Evolutionary conservation across 2,329 filamentous ascomycete species (phyloP).

Genomic region (Cryphonectria japonica): DNA sequence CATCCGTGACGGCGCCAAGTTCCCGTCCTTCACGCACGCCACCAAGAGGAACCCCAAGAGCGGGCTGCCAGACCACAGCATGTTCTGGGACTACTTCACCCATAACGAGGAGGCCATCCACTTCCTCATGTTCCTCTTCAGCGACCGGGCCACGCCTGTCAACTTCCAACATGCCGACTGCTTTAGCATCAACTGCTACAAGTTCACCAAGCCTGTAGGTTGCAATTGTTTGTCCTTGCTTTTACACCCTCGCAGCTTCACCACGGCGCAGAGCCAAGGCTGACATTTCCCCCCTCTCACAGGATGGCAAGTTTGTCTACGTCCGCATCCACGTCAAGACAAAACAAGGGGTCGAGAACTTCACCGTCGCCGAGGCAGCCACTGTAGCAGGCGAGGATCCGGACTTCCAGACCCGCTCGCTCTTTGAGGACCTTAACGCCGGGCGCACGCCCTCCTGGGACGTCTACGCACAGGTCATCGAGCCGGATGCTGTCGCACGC

Average conservation of each 20-base stretch:
- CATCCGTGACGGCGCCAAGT: constrained; percentile 52
- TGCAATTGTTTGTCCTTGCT: neutral
- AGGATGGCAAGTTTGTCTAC: constrained; percentile 29
- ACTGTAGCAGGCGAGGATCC: constrained; percentile 38
- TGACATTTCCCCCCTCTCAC: neutral
- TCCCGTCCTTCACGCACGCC: constrained; percentile 42
- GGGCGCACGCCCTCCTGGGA: constrained; percentile 55
- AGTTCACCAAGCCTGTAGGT: constrained; percentile 41
- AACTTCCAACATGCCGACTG: constrained; percentile 51
- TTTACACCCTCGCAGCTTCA: neutral
- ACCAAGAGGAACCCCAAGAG: constrained; percentile 18
- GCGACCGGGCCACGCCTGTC: constrained; percentile 51
- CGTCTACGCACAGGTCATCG: constrained; percentile 58
- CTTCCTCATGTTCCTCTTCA: constrained; percentile 55
- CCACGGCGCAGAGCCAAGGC: neutral
- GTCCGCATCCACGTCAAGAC: constrained; percentile 30
- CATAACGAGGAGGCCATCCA: constrained; percentile 54
- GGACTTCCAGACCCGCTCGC: constrained; percentile 53
- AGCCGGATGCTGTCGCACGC: constrained; percentile 52
- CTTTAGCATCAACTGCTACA: constrained; percentile 54
- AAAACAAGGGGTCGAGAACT: constrained; percentile 19
- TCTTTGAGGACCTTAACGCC: constrained; percentile 49
- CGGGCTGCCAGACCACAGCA: constrained; percentile 13
- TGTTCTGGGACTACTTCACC: constrained; percentile 38
- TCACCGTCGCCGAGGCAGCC: constrained; percentile 12